Evolutionary conservation across 2,329 filamentous ascomycete genomes (phyloP).

Genomic region (Trichoderma breve): DNA sequence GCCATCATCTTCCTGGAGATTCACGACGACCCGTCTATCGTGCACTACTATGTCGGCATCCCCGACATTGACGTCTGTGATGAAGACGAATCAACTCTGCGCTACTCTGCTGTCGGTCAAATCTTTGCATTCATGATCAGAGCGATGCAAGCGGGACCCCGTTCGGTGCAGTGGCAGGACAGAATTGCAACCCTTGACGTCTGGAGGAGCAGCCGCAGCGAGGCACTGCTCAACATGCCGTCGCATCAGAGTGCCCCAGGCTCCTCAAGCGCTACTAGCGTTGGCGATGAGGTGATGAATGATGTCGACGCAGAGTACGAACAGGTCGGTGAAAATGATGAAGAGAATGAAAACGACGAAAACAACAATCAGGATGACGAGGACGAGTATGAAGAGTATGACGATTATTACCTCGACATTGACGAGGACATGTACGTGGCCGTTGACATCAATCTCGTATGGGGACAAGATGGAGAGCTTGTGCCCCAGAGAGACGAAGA

Average conservation of each 20-base stretch:
- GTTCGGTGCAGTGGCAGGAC: slow-evolving; percentile 33
- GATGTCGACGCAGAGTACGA: not conserved
- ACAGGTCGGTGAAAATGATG: not conserved
- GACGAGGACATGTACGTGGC: not conserved
- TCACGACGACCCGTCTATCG: slow-evolving; percentile 31
- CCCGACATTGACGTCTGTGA: not conserved
- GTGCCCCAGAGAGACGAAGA: not conserved
- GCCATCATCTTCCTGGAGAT: slow-evolving; percentile 37
- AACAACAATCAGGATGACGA: not conserved
- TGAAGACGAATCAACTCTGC: slow-evolving; percentile 29
- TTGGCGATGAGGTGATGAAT: not conserved
- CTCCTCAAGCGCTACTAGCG: not conserved
- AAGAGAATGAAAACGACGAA: not conserved
- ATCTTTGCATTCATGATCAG: slow-evolving; percentile 40
- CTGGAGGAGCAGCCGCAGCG: slow-evolving; percentile 35
- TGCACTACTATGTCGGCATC: not conserved
- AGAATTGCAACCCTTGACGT: slow-evolving; percentile 28
- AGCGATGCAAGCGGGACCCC: slow-evolving; percentile 28
- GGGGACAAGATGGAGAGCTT: not conserved
- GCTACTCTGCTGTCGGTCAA: slow-evolving; percentile 39
- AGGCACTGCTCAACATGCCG: not conserved
- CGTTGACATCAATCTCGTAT: not conserved
- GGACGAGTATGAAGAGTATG: not conserved
- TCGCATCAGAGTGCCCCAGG: not conserved
- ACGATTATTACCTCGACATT: not conserved